Conservation (phyloP, 2,329 filamentous ascomycete genomes). For the Stachybotrys chartarum region DNA sequence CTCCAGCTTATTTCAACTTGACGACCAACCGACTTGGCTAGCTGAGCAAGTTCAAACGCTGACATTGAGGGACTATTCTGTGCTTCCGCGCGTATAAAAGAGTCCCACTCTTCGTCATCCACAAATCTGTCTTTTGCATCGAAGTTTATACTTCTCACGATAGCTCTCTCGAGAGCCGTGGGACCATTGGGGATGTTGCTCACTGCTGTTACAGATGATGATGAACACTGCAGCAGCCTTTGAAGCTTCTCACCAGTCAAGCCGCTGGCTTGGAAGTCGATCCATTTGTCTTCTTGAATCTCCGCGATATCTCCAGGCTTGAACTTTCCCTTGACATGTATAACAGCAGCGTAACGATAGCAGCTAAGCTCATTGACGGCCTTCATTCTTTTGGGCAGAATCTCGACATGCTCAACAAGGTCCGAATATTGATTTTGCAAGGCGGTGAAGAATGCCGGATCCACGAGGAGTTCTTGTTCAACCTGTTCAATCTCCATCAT, state of each 20-base stretch:
- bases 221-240: not conserved
- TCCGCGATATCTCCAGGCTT: slow-evolving; percentile 1
- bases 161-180: slow-evolving; percentile 18
- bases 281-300: slow-evolving; percentile 8
- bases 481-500: slow-evolving; percentile 7
- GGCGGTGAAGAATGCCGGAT: slow-evolving; percentile 14
- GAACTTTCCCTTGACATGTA: slow-evolving; percentile 7
- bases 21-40: slow-evolving; percentile 28
- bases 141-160: slow-evolving; percentile 3
- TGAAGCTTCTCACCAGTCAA: slow-evolving; percentile 1
- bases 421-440: slow-evolving; percentile 6
- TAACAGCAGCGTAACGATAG: slow-evolving; percentile 19
- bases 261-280: slow-evolving; percentile 9
- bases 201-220: slow-evolving; percentile 5
- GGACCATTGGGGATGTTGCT: slow-evolving; percentile 19
- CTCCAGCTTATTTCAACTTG: slow-evolving; percentile 39
- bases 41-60: slow-evolving; percentile 9
- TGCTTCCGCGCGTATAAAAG: not conserved
- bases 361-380: slow-evolving; percentile 20
- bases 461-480: slow-evolving; percentile 12
- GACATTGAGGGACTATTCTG: slow-evolving; percentile 2
- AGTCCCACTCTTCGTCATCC: no score
- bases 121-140: not conserved
- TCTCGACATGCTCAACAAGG: slow-evolving; percentile 16
- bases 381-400: slow-evolving; percentile 19